These are phyloP conservation scores for Ophiostoma sp. DNA, from an alignment of 2,329 filamentous ascomycete genomes.

Conservation along the genomic window DNA sequence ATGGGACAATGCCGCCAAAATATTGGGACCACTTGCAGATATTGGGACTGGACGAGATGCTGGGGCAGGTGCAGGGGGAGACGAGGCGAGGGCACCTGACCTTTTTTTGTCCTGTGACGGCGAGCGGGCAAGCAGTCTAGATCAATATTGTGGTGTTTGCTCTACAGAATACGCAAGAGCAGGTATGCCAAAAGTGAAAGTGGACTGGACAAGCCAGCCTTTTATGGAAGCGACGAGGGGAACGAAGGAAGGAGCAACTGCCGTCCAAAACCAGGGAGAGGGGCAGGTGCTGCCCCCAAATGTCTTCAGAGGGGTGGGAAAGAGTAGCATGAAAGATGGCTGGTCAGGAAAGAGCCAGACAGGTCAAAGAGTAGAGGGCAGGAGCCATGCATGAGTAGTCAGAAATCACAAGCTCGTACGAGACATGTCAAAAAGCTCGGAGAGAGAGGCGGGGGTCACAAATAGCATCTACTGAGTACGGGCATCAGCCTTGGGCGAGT, in stretches of 20 bases:
- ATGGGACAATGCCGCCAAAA: slow-evolving; percentile 17
- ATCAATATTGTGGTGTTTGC: not conserved
- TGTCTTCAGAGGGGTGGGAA: not conserved
- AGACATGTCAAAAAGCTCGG: not conserved
- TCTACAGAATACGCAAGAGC: not conserved
- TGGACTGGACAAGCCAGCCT: not conserved
- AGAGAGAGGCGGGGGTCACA: not conserved
- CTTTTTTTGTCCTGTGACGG: not conserved
- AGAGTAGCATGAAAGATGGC: not conserved
- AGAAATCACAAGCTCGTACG: slow-evolving; percentile 11
- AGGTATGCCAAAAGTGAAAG: not conserved
- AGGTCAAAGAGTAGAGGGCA: not conserved
- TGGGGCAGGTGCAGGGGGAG: not conserved
- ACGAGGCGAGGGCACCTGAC: not conserved
- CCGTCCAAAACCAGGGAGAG: not conserved
- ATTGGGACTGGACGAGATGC: slow-evolving; percentile 1
- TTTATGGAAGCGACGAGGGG: not conserved
- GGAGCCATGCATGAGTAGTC: not conserved
- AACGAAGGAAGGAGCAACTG: not conserved
- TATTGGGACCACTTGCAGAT: slow-evolving; percentile 14
- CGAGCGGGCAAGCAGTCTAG: not conserved
- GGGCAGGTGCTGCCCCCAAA: not conserved
- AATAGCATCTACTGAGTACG: not conserved
- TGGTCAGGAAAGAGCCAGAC: not conserved
- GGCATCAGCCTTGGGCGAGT: slow-evolving; percentile 7